Evolutionary conservation across 441 rosid species (phyloP), one percentile per base, ranked within the genome.

Genomic region (Theobroma grandiflorum): DNA sequence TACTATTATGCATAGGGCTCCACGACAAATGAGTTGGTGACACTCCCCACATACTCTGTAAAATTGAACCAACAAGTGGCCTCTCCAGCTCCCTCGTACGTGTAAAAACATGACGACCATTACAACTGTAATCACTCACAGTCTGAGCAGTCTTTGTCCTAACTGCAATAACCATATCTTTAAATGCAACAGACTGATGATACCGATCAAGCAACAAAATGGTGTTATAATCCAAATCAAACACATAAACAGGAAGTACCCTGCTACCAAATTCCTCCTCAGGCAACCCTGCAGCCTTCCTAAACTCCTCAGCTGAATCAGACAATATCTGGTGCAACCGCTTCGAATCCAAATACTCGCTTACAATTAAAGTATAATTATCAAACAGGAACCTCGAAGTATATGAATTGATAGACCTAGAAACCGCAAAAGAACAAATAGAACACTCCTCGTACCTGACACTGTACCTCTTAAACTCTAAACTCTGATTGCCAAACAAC

Each of bases 1-100:
- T 96, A 55, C 84, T 78, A 83, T 96, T 94, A 80, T 92, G 99
- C 47, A 88, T 86, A 2, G 98, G 86, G 75, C 98, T 96, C 99
- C 99, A 96, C 4, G 80, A 84, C 84, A 95, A 67, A 85, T 96
- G 99, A 35, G 98, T 96, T 0, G 99, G 94, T 1, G 99, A 91
- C 26, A 93, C 97, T 68, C 99, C 99, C 99, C 99, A 96, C 98
- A 96, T 94, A 45, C 99, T 96, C 85, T 96, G 99, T 9, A 96
- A 85, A 75, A 96, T 90, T 0, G 98, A 96, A 82, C 99, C 98
- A 8, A 94, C 96, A 33, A 96, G 82, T 0, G 99, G 92, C 72
- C 98, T 89, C 78, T 92, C 96, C 22, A 96, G 89, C 59, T 94
- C 93, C 85, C 98, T 89, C 0, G 96, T 88, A 76, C 87, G 98